These are phyloP conservation scores for Candida pini DNA, from an alignment of 805 yeast genomes.

Conservation along the genomic window DNA sequence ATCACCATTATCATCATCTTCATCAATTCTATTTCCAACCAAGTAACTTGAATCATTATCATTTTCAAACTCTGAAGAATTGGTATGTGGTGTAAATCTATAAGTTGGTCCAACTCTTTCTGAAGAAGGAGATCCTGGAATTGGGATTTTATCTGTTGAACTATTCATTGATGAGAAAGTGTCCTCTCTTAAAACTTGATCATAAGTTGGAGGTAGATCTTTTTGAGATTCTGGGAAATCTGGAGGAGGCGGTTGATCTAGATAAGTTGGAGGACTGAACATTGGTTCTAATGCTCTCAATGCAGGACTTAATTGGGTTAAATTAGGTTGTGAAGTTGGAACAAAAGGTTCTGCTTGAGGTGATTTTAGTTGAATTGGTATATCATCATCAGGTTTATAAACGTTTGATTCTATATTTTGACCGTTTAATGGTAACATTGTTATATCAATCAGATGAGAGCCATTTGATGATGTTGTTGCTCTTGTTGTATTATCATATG, in stretches of 20 bases:
- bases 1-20: conserved; percentile 15
- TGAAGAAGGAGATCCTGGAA: conserved; percentile 2
- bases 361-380: conserved; percentile 43
- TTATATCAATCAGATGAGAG: conserved; percentile 18
- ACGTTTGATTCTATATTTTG: conserved; percentile 38
- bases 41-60: not conserved
- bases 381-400: conserved; percentile 45
- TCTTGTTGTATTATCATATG: conserved; percentile 39
- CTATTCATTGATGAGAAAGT: conserved; percentile 12
- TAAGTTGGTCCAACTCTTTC: conserved; percentile 1
- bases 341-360: conserved; percentile 64
- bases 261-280: conserved; percentile 15
- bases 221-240: conserved; percentile 21
- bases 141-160: conserved; percentile 9
- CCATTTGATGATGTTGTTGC: conserved; percentile 5
- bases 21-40: conserved; percentile 1
- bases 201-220: conserved; percentile 27
- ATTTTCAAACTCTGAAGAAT: conserved; percentile 6
- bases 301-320: conserved; percentile 26
- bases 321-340: conserved; percentile 32
- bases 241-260: conserved; percentile 23
- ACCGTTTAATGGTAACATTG: conserved; percentile 22
- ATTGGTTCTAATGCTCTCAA: conserved; percentile 14
- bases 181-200: conserved; percentile 15
- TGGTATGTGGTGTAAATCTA: conserved; percentile 1